These are phyloP conservation scores for Calocybe gangraenosa DNA, from an alignment of 768 basidiomycete species.

Conservation along the genomic window DNA sequence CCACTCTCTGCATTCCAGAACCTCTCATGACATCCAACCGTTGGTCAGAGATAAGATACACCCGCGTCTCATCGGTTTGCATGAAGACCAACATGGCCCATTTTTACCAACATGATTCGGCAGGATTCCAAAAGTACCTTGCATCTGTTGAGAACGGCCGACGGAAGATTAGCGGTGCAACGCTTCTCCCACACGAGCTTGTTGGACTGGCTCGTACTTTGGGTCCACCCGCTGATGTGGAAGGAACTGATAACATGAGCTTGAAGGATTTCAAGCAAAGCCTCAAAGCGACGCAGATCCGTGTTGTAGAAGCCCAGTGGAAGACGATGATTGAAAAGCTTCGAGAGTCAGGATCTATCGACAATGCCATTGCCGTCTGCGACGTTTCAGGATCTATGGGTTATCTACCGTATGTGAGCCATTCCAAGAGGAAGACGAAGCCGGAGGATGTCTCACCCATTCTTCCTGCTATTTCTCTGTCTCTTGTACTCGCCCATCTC, in stretches of 20 bases:
- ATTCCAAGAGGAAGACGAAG: neutral
- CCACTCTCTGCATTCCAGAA: conserved; percentile 44
- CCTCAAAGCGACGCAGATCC: conserved; percentile 28
- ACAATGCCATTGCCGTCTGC: conserved; percentile 63
- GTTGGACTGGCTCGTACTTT: conserved; percentile 32
- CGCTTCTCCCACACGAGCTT: conserved; percentile 62
- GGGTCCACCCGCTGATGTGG: neutral
- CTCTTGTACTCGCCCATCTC: conserved; percentile 59
- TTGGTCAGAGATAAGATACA: conserved; percentile 56
- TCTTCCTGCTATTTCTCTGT: conserved; percentile 58
- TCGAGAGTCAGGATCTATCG: conserved; percentile 49
- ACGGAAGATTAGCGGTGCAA: conserved; percentile 58
- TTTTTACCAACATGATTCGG: conserved; percentile 57
- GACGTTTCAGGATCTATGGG: conserved; percentile 80
- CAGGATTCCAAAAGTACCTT: conserved; percentile 57
- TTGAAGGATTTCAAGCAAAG: conserved; percentile 17
- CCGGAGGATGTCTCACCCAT: conserved; percentile 38
- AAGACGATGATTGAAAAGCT: conserved; percentile 49
- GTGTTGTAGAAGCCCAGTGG: conserved; percentile 67
- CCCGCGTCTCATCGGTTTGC: conserved; percentile 54
- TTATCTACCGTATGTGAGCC: neutral
- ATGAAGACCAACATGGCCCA: conserved; percentile 54
- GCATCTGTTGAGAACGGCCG: conserved; percentile 51
- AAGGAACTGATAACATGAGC: conserved; percentile 20
- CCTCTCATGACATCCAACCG: conserved; percentile 56